These are phyloP conservation scores for Cryptococcus jaspeensis DNA, from an alignment of 1,284 basidiomycete genomes.

Conservation along the genomic window DNA sequence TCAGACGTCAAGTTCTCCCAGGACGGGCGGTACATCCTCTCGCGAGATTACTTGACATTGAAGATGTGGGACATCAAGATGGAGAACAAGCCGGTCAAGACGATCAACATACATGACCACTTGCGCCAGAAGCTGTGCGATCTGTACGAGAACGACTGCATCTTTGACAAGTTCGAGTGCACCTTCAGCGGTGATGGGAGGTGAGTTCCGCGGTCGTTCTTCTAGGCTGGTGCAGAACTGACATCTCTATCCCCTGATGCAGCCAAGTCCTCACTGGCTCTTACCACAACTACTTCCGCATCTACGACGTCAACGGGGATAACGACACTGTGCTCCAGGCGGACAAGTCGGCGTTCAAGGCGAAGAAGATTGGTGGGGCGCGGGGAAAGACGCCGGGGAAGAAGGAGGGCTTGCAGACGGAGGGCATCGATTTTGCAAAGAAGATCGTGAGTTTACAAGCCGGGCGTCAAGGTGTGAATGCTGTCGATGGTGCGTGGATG, in stretches of 20 bases:
- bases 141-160: conserved; percentile 99
- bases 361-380: conserved; percentile 90
- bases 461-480: no score
- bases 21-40: conserved; percentile 95
- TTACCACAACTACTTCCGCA: conserved; percentile 99
- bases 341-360: conserved; percentile 99
- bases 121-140: conserved; percentile 96
- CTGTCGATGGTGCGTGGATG: conserved; percentile 5
- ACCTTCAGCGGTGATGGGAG: conserved; percentile 93
- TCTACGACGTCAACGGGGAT: conserved; percentile 90
- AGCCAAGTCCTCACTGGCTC: conserved; percentile 95
- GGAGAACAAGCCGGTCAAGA: conserved; percentile 95
- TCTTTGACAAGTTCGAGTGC: conserved; percentile 99
- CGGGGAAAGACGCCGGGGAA: conserved; percentile 71
- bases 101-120: conserved; percentile 98
- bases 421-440: conserved; percentile 97
- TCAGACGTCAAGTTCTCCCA: conserved; percentile 99
- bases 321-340: conserved; percentile 95
- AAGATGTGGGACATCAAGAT: conserved; percentile 99
- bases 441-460: conserved; percentile 67
- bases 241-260: conserved; percentile 10
- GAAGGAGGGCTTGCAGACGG: conserved; percentile 82
- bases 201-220: conserved; percentile 59
- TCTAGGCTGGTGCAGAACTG: neutral
- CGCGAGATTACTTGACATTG: conserved; percentile 93